Conservation (phyloP, 2,329 filamentous ascomycete genomes). For the Pseudogymnoascus sp. region DNA sequence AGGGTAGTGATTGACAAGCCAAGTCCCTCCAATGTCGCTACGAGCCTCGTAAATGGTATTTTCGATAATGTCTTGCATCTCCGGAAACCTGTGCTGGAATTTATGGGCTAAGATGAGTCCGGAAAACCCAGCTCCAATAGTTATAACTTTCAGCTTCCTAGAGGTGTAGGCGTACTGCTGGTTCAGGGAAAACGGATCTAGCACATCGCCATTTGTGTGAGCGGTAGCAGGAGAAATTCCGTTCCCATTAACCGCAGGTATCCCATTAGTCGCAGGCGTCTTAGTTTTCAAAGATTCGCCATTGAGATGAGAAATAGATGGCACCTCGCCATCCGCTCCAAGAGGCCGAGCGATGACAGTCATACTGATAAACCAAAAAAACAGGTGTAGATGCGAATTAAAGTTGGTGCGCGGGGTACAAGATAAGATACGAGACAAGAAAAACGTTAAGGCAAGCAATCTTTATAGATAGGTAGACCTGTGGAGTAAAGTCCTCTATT, state of each 20-base stretch:
- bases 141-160: constrained; percentile 37
- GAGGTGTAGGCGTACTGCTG: constrained; percentile 30
- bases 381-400: not conserved
- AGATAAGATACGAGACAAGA: not conserved
- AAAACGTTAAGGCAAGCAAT: not conserved
- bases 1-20: constrained; percentile 24
- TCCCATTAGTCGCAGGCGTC: not conserved
- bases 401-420: not conserved
- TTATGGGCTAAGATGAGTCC: constrained; percentile 38
- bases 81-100: constrained; percentile 11
- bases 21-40: constrained; percentile 26
- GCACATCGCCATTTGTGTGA: not conserved
- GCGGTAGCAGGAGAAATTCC: not conserved
- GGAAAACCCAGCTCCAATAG: constrained; percentile 39
- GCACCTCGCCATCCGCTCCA: not conserved
- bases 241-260: not conserved
- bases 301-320: not conserved
- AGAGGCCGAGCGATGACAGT: not conserved
- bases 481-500: not conserved
- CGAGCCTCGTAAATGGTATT: constrained; percentile 26
- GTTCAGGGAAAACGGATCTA: constrained; percentile 27
- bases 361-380: not conserved
- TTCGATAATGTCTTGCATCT: constrained; percentile 27
- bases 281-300: not conserved
- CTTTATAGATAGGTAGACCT: not conserved